Evolutionary conservation across 169 alveolate species (phyloP), one percentile per base, ranked within the genome.

Genomic region (Plasmodium yoelii): DNA sequence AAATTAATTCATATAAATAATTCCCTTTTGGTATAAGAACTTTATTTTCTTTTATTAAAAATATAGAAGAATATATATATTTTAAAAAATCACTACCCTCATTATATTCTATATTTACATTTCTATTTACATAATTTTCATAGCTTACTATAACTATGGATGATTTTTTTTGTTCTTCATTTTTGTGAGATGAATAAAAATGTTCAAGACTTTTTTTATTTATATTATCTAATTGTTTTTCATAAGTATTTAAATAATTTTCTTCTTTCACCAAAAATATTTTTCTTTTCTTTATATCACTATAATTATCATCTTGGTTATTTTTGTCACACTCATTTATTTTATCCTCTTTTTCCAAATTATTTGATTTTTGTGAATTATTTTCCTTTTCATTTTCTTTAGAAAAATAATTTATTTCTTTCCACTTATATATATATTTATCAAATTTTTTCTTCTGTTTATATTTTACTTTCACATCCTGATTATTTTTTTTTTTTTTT

Each of bases 1-100:
- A 70, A n/a, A 82, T 82, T 28, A 67, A 18, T 47, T 82, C 90
- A 15, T 82, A 82, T 47, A 82, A 46, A 56, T 82, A 82, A 82
- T 47, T 18, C 9, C 90, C 90, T 47, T 53, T 67, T 34, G 90
- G 90, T 34, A 82, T 67, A 59, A 82, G 49, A 6, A 61, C 55
- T 56, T 82, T 82, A 53, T 82, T 82, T 47, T 82, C 90, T 39
- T 82, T 82, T 53, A 82, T 82, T 51, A 82, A 26, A 22, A 39
- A 61, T 42, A 82, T 57, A 67, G 73, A 42, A 15, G 90, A 82
- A 49, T 82, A 82, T 39, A 60, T 53, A 55, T 53, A 82, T 82
- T 47, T 82, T 46, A 82, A 55, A 56, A 82, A 82, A 8, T 65
- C 64, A 0, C 8, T 47, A 39, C 56, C 63, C 34, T 47, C 73